Evolutionary conservation across 2,329 filamentous ascomycete genomes (phyloP).

Genomic region (Colletotrichum spaethianum): DNA sequence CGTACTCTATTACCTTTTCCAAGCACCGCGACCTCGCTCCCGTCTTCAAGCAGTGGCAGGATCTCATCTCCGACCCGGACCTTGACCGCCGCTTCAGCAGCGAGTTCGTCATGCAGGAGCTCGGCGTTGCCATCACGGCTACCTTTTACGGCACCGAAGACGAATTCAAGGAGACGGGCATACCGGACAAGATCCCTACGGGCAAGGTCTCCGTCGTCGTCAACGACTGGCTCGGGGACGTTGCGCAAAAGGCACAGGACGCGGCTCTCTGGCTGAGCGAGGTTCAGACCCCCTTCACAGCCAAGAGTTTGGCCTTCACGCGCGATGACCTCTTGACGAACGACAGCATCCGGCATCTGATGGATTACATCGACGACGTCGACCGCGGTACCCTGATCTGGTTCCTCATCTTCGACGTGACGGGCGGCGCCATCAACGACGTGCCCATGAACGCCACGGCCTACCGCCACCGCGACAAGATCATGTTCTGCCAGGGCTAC

Average conservation of each 20-base stretch:
- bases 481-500: conserved; percentile 76
- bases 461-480: conserved; percentile 74
- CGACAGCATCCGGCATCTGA: conserved; percentile 62
- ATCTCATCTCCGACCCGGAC: conserved; percentile 65
- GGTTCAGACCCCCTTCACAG: conserved; percentile 66
- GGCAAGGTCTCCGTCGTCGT: conserved; percentile 59
- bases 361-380: conserved; percentile 65
- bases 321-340: conserved; percentile 62
- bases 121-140: conserved; percentile 70
- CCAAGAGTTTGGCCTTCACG: conserved; percentile 70
- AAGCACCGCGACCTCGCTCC: conserved; percentile 62
- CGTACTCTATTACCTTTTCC: conserved; percentile 67
- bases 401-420: conserved; percentile 74
- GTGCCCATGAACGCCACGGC: conserved; percentile 69
- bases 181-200: conserved; percentile 62
- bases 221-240: conserved; percentile 75
- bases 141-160: conserved; percentile 72
- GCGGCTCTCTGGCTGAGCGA: conserved; percentile 63
- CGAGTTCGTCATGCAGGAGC: conserved; percentile 67
- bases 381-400: conserved; percentile 68
- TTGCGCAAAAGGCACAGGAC: conserved; percentile 66
- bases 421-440: conserved; percentile 73
- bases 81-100: conserved; percentile 72
- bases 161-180: conserved; percentile 68
- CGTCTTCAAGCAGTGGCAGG: conserved; percentile 71